Percentiles rank a stretch among this genome's conserved stretches.
These are phyloP conservation scores for Haplosporangium sp. DNA, from an alignment of 371 early-diverging fungal species.

Conservation along the genomic window DNA sequence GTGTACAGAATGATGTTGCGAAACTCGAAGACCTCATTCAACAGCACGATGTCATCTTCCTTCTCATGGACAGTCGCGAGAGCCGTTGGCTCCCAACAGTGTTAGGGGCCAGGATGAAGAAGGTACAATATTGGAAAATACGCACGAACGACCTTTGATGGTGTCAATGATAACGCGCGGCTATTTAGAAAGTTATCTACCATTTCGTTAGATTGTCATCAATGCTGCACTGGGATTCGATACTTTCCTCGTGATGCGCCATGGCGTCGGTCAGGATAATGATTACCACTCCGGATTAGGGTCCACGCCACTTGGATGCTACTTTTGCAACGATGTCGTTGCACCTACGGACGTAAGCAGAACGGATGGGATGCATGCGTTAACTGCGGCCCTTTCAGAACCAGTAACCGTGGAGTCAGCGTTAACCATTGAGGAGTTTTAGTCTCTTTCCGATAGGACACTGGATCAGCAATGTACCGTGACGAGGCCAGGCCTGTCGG, in stretches of 20 bases:
- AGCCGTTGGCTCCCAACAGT: slow-evolving; percentile 96
- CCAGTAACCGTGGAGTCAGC: too few species aligned
- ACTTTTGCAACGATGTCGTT: slow-evolving; percentile 96
- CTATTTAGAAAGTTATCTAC: not conserved
- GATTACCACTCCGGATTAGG: slow-evolving; percentile 12
- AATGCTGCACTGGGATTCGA: slow-evolving; percentile 97
- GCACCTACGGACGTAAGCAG: slow-evolving; percentile 89
- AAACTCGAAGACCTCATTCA: slow-evolving; percentile 71
- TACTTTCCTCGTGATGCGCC: slow-evolving; percentile 96
- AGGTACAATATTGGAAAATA: slow-evolving; percentile 24
- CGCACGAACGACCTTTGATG: too few species aligned
- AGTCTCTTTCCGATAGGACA: slow-evolving; percentile 93
- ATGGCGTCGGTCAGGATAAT: slow-evolving; percentile 71
- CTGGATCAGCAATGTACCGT: slow-evolving; percentile 98
- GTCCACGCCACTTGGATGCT: slow-evolving; percentile 81
- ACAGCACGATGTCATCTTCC: slow-evolving; percentile 86
- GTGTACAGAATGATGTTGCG: slow-evolving; percentile 62
- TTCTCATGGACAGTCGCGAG: slow-evolving; percentile 95
- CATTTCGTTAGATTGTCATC: slow-evolving; percentile 72
- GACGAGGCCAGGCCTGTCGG: slow-evolving; percentile 93
- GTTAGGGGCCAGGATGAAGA: slow-evolving; percentile 72
- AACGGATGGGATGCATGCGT: not conserved
- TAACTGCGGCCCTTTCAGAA: not conserved
- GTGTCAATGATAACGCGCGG: too few species aligned
- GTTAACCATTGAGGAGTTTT: not conserved